Percentiles rank a stretch among this genome's conserved stretches.
phyloP scores from a whole-genome alignment of 495 filamentous ascomycete genomes.

The Hypomontagnella monticulosa region DNA sequence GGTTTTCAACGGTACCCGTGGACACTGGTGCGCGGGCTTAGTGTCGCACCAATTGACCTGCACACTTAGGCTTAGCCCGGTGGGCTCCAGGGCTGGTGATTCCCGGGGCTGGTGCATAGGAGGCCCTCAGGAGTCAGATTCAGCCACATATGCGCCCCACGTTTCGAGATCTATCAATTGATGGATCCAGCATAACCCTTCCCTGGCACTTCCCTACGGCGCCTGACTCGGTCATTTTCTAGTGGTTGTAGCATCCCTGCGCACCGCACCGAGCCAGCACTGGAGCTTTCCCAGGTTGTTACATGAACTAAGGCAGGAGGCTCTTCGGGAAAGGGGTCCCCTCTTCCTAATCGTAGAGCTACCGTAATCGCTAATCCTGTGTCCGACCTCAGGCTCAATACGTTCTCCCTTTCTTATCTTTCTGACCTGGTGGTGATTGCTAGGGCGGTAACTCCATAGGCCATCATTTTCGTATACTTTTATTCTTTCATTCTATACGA shows the following conservation, averaged over 20 bases:
- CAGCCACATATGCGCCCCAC: conserved; percentile 24
- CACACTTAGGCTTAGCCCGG: too few species aligned
- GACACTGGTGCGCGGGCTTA: too few species aligned
- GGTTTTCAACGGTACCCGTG: too few species aligned
- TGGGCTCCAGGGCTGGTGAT: too few species aligned
- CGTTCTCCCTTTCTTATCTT: conserved; percentile 21
- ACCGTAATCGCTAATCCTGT: conserved; percentile 18
- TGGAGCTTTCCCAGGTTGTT: conserved; percentile 6
- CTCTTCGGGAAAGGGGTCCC: conserved; percentile 32
- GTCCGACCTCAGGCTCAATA: conserved; percentile 19
- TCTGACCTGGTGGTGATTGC: background rate
- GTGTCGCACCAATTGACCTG: too few species aligned
- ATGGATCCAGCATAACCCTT: background rate
- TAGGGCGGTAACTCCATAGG: conserved; percentile 1
- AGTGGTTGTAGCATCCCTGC: conserved; percentile 12
- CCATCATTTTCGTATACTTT: conserved; percentile 5
- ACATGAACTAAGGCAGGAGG: conserved; percentile 31
- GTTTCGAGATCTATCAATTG: conserved; percentile 17
- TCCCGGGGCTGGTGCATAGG: too few species aligned
- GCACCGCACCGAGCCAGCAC: conserved; percentile 2
- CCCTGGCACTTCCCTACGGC: conserved; percentile 1
- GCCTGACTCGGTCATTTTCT: conserved; percentile 21
- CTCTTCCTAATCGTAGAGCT: background rate
- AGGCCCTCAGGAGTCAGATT: background rate
- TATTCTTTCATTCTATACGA: conserved; percentile 7